Percentiles rank a stretch among this genome's conserved stretches.
Conservation (phyloP, 129 eudicot species). For the Flaveria trinervia region DNA sequence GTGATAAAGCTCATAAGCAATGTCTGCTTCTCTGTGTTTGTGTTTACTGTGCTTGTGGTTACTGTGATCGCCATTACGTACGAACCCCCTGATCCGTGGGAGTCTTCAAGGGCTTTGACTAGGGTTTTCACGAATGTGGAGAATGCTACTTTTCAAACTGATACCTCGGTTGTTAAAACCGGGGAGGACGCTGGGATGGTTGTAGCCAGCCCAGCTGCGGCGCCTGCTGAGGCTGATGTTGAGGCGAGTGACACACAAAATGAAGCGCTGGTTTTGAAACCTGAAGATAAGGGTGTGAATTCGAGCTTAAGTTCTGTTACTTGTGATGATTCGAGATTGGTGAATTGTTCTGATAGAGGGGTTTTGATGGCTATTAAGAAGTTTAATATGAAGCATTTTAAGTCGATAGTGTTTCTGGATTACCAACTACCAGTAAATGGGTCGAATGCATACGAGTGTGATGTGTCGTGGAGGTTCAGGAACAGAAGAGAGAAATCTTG, state of each 20-base stretch:
- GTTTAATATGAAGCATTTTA: constrained; percentile 70
- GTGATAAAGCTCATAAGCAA: constrained; percentile 82
- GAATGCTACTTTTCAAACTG: constrained; percentile 83
- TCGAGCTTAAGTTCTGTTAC: constrained; percentile 41
- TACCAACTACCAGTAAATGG: constrained; percentile 80
- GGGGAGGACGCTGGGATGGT: constrained; percentile 68
- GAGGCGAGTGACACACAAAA: constrained; percentile 52
- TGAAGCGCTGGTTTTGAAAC: constrained; percentile 46
- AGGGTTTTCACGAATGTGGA: constrained; percentile 73
- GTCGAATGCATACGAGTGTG: constrained; percentile 73
- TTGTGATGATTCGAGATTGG: constrained; percentile 47
- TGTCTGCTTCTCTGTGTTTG: constrained; percentile 93
- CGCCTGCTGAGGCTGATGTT: constrained; percentile 42
- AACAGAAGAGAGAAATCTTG: constrained; percentile 91
- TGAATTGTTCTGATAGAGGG: constrained; percentile 87
- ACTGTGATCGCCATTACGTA: constrained; percentile 94
- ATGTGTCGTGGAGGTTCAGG: constrained; percentile 93
- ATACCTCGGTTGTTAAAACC: constrained; percentile 71
- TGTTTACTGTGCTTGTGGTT: constrained; percentile 73
- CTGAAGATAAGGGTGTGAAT: constrained; percentile 44
- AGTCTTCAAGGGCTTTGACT: constrained; percentile 83
- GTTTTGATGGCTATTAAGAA: constrained; percentile 74
- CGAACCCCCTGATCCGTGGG: constrained; percentile 99
- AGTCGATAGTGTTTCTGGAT: constrained; percentile 72
- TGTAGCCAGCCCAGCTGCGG: constrained; percentile 32